phyloP scores from a whole-genome alignment of 306 rosid genomes.

The Adenanthera pavonina region DNA sequence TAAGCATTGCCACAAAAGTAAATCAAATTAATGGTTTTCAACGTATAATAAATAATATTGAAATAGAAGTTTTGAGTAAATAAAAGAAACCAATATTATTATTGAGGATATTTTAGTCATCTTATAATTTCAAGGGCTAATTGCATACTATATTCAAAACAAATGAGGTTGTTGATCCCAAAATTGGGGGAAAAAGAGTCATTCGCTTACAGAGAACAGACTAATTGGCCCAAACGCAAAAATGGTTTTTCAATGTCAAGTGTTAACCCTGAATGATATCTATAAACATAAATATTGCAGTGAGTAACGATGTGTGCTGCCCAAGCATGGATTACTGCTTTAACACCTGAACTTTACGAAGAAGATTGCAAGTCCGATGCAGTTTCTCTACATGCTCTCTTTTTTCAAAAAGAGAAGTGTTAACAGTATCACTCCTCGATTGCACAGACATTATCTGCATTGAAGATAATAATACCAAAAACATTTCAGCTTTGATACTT shows the following conservation, averaged over 20 bases:
- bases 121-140: background rate
- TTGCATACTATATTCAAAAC: too few relatives aligned
- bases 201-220: too few relatives aligned
- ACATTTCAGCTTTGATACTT: background rate
- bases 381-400: constrained; percentile 87
- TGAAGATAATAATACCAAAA: constrained; percentile 5
- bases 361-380: constrained; percentile 82
- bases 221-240: background rate
- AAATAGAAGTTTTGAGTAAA: too few relatives aligned
- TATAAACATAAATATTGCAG: constrained; percentile 1
- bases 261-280: background rate
- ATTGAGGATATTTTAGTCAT: background rate
- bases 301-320: background rate
- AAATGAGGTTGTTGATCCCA: too few relatives aligned
- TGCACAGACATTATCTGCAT: constrained; percentile 90
- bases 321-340: background rate
- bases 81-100: background rate
- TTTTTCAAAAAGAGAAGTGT: constrained; percentile 76
- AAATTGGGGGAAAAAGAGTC: too few relatives aligned
- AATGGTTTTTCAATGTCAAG: background rate
- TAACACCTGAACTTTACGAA: constrained; percentile 89
- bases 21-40: too few relatives aligned
- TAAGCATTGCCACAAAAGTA: too few relatives aligned
- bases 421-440: constrained; percentile 86
- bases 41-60: too few relatives aligned